Evolutionary conservation across 192 early-diverging fungal genomes (phyloP).

Genomic region (Coemansia sp.): DNA sequence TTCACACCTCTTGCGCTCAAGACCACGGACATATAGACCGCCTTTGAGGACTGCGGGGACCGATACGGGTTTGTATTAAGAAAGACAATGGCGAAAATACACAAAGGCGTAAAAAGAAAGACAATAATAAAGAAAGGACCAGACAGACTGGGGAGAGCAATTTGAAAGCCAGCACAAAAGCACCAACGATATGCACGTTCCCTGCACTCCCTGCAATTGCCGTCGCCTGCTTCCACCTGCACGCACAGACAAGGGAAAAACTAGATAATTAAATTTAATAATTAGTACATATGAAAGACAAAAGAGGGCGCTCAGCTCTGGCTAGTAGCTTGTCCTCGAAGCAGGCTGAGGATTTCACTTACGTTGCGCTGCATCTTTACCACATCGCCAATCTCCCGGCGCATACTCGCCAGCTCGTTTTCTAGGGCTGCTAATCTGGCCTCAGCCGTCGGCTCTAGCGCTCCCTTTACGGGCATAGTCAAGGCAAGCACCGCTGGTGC

Average conservation of each 20-base stretch:
- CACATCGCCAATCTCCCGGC: conserved; percentile 23
- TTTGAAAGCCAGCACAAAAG: conserved; percentile 5
- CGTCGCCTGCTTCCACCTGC: neutral
- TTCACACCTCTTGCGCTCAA: too few relatives aligned
- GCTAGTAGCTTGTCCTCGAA: neutral
- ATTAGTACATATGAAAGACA: neutral
- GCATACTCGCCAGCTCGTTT: conserved; percentile 20
- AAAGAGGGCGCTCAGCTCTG: neutral
- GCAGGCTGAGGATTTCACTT: conserved; percentile 18
- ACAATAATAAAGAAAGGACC: neutral
- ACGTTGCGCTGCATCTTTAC: conserved; percentile 31
- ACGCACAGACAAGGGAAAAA: conserved; percentile 5
- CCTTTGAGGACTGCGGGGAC: neutral
- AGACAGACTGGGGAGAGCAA: neutral
- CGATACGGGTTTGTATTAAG: neutral
- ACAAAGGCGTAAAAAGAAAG: neutral
- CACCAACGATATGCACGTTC: neutral
- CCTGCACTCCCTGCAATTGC: neutral
- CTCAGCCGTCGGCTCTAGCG: neutral
- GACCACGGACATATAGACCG: neutral
- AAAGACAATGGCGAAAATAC: neutral
- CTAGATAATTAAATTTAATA: neutral
- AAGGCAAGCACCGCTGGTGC: neutral
- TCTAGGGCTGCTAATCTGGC: conserved; percentile 21
- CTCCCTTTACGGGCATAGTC: neutral